Evolutionary conservation across 257 asterid genomes (phyloP).

Genomic region (Fraxinus anomala): DNA sequence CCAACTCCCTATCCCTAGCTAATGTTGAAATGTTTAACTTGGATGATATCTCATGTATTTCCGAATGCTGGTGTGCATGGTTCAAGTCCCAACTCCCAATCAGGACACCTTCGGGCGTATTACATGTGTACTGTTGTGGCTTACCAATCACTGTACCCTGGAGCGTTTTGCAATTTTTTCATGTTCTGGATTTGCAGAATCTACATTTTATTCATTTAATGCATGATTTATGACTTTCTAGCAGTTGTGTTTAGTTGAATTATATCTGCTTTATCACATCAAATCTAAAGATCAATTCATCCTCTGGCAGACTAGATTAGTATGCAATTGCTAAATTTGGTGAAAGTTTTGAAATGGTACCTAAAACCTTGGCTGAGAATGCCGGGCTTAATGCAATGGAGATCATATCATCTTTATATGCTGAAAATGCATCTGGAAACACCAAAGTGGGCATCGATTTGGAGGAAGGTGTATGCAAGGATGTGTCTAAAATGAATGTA

Average conservation of each 20-base stretch:
- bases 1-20: not conserved
- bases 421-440: slow-evolving; percentile 86
- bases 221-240: not conserved
- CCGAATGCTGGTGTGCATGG: not conserved
- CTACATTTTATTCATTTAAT: not conserved
- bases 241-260: not conserved
- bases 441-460: slow-evolving; percentile 81
- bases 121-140: not conserved
- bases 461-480: slow-evolving; percentile 83
- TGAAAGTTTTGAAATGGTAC: slow-evolving; percentile 96
- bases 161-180: not conserved
- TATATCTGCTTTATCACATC: not conserved
- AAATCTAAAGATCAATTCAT: not conserved
- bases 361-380: slow-evolving; percentile 92
- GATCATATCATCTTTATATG: slow-evolving; percentile 82
- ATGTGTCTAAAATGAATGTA: slow-evolving; percentile 53
- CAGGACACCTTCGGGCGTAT: not conserved
- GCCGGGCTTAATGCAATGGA: slow-evolving; percentile 97
- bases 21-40: not conserved
- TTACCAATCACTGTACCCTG: not conserved
- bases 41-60: not conserved
- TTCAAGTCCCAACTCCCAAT: not conserved
- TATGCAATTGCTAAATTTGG: slow-evolving; percentile 94
- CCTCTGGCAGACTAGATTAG: slow-evolving; percentile 79
- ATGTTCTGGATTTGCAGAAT: slow-evolving; percentile 21